phyloP scores from a whole-genome alignment of 1,139 yeast genomes.

The Taphrina confusa region DNA sequence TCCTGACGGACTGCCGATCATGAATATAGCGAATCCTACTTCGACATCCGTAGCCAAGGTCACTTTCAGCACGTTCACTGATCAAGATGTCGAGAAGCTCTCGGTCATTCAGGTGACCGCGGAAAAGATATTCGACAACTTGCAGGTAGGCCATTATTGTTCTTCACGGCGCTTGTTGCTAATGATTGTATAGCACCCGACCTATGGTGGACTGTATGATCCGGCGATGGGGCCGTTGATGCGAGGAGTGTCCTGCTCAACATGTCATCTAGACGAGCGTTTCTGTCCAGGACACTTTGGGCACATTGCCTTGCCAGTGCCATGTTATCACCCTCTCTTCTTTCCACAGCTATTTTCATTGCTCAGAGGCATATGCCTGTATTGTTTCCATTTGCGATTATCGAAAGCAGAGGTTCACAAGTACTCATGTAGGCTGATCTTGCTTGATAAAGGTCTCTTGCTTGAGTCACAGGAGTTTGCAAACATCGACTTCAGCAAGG shows the following conservation, averaged over 20 bases:
- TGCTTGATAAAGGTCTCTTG: slow-evolving; percentile 85
- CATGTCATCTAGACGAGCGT: slow-evolving; percentile 94
- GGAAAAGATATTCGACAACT: slow-evolving; percentile 89
- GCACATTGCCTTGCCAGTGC: slow-evolving; percentile 92
- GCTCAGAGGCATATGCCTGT: slow-evolving; percentile 81
- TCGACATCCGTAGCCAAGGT: slow-evolving; percentile 81
- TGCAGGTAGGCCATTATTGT: slow-evolving; percentile 51
- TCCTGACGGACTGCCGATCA: too few relatives aligned
- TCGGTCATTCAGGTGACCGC: slow-evolving; percentile 95
- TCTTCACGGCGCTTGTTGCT: neutral
- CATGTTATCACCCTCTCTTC: slow-evolving; percentile 91
- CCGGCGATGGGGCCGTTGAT: slow-evolving; percentile 91
- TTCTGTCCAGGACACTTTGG: slow-evolving; percentile 99
- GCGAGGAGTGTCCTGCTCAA: slow-evolving; percentile 60
- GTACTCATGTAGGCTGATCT: slow-evolving; percentile 71
- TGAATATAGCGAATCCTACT: slow-evolving; percentile 36
- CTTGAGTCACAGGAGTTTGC: slow-evolving; percentile 63
- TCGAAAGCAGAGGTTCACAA: slow-evolving; percentile 68
- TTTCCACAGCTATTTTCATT: slow-evolving; percentile 86
- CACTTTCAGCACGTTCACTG: slow-evolving; percentile 82
- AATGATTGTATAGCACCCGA: slow-evolving; percentile 68
- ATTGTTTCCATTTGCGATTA: slow-evolving; percentile 82
- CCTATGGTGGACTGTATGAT: slow-evolving; percentile 90
- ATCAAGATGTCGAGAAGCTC: slow-evolving; percentile 77
- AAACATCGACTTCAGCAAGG: slow-evolving; percentile 43